A percentile compares a stretch with the other conserved stretches of the same genome.
phyloP scores from a whole-genome alignment of 2,329 filamentous ascomycete genomes.

The Xylariaceae sp. region DNA sequence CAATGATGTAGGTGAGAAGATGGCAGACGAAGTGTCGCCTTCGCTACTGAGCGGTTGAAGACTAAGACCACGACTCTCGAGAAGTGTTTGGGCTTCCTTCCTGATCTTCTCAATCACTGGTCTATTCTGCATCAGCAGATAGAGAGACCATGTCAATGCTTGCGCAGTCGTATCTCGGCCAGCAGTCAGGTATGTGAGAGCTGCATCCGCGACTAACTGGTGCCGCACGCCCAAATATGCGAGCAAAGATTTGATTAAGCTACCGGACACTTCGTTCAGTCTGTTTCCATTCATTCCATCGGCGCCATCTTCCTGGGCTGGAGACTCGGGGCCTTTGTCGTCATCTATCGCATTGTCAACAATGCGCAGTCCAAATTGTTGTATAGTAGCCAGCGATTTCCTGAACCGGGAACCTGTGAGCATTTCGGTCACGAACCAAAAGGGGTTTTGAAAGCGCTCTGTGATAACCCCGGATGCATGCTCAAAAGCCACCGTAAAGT shows the following conservation, averaged over 20 bases:
- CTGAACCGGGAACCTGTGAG: constrained; percentile 46
- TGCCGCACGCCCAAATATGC: constrained; percentile 48
- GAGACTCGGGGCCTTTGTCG: background rate
- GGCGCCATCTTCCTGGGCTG: constrained; percentile 6
- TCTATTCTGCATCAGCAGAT: constrained; percentile 52
- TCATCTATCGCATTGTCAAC: constrained; percentile 44
- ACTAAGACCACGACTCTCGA: constrained; percentile 10
- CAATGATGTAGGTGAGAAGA: constrained; percentile 39
- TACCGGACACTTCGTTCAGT: constrained; percentile 31
- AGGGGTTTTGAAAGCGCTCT: constrained; percentile 59
- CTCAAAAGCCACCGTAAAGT: constrained; percentile 57
- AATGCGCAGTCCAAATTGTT: constrained; percentile 51
- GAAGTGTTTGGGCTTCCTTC: constrained; percentile 35
- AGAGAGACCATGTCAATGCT: constrained; percentile 59
- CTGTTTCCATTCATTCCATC: constrained; percentile 4
- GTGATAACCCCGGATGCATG: constrained; percentile 56
- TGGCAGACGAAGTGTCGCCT: constrained; percentile 26
- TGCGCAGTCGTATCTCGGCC: constrained; percentile 61
- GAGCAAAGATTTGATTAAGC: constrained; percentile 55
- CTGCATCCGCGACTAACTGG: constrained; percentile 56
- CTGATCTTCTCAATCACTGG: constrained; percentile 38
- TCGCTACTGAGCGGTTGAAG: constrained; percentile 6
- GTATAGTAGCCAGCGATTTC: constrained; percentile 45
- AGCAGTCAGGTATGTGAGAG: constrained; percentile 61
- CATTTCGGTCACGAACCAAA: constrained; percentile 55